phyloP scores from a whole-genome alignment of 306 rosid species.

The Clitoria ternatea region DNA sequence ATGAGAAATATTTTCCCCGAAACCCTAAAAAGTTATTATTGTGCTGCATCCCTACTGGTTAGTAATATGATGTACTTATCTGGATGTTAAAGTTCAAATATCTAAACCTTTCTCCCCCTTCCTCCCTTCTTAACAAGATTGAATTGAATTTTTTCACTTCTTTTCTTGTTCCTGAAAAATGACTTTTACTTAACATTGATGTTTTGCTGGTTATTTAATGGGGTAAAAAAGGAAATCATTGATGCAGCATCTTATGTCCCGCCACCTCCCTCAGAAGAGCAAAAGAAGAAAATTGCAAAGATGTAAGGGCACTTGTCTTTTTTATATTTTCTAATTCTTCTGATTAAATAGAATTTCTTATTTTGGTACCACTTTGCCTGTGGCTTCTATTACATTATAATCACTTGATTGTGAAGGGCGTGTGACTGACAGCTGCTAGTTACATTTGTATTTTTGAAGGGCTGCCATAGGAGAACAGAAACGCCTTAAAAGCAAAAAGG shows the following conservation, averaged over 20 bases:
- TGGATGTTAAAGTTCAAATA: not conserved
- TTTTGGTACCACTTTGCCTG: not conserved
- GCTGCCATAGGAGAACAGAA: conserved; percentile 90
- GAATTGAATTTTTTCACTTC: not conserved
- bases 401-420: not conserved
- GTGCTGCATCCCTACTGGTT: not conserved
- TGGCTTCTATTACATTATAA: conserved; percentile 5
- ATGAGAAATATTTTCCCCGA: not conserved
- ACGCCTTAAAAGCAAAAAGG: conserved; percentile 93
- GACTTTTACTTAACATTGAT: not conserved
- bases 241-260: conserved; percentile 96
- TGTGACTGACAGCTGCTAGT: conserved; percentile 21
- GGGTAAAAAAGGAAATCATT: conserved; percentile 66
- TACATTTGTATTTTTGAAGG: conserved; percentile 40
- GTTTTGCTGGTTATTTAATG: conserved; percentile 5
- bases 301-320: conserved; percentile 45
- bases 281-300: conserved; percentile 91
- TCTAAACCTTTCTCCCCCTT: not conserved
- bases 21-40: not conserved
- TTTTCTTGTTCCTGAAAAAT: not conserved
- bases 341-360: not conserved
- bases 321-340: not conserved
- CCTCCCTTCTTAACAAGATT: not conserved
- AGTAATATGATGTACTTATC: not conserved
- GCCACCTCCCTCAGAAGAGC: conserved; percentile 97